phyloP scores from a whole-genome alignment of 148 eudicot species.

The Polygonum maritimum region DNA sequence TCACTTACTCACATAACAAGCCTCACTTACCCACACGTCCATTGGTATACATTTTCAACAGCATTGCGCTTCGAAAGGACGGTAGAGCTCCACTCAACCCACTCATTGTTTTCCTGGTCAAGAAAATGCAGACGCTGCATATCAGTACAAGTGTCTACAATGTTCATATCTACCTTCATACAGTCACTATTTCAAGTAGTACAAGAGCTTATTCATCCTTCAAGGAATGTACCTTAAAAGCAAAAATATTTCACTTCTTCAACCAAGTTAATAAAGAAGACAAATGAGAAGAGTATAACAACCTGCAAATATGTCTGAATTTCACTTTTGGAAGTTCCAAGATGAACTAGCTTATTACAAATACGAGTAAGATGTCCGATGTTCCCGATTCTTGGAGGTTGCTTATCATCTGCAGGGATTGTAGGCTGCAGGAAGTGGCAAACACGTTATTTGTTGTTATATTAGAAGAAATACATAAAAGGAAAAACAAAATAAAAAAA shows the following conservation, averaged over 20 bases:
- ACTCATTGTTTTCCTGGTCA: constrained; percentile 59
- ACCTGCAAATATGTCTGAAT: constrained; percentile 72
- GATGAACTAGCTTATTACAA: constrained; percentile 75
- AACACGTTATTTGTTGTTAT: background rate
- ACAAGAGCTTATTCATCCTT: background rate
- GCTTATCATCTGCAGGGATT: constrained; percentile 47
- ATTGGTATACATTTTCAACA: constrained; percentile 75
- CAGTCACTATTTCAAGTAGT: background rate
- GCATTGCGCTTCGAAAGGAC: constrained; percentile 73
- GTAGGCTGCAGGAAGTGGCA: constrained; percentile 60
- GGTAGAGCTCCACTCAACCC: constrained; percentile 80
- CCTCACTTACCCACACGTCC: constrained; percentile 90
- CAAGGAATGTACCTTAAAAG: background rate
- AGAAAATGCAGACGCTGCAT: background rate
- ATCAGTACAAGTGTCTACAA: background rate
- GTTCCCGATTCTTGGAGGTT: constrained; percentile 70
- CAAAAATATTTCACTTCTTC: background rate
- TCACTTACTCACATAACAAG: background rate
- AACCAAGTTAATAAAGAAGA: background rate
- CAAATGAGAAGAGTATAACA: background rate
- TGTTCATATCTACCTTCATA: background rate
- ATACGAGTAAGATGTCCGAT: constrained; percentile 91
- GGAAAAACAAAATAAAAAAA: background rate
- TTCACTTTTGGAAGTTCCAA: constrained; percentile 45
- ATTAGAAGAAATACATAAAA: background rate